Evolutionary conservation across 2,329 filamentous ascomycete species (phyloP).

Genomic region (Cordyceps tenuipes): DNA sequence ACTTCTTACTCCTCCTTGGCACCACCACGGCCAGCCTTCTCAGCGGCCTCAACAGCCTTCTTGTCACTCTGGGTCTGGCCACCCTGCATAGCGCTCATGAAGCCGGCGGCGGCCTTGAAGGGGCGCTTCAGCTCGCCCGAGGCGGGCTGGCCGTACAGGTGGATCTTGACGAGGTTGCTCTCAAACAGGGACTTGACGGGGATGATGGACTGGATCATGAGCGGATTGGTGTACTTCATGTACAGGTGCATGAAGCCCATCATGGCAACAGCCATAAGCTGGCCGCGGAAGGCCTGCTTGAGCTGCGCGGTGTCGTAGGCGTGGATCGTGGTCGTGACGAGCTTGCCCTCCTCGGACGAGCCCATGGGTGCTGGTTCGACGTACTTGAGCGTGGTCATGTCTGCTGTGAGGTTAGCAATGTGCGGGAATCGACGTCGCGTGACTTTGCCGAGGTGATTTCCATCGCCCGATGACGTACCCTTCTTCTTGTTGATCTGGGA

Average conservation of each 20-base stretch:
- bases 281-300: constrained; percentile 74
- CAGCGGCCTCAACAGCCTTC: constrained; percentile 72
- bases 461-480: constrained; percentile 46
- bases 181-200: constrained; percentile 94
- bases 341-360: constrained; percentile 87
- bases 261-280: constrained; percentile 95
- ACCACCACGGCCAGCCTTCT: constrained; percentile 65
- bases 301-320: constrained; percentile 89
- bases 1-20: constrained; percentile 59
- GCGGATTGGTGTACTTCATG: constrained; percentile 99
- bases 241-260: constrained; percentile 98
- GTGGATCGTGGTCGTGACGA: constrained; percentile 91
- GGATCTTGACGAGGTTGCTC: constrained; percentile 92
- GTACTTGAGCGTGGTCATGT: constrained; percentile 96
- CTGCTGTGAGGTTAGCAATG: constrained; percentile 36
- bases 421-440: neutral
- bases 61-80: constrained; percentile 81
- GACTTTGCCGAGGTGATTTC: neutral
- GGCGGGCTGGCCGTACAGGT: constrained; percentile 80
- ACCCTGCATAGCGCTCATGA: constrained; percentile 72
- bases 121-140: constrained; percentile 87
- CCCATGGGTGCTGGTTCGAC: constrained; percentile 93
- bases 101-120: constrained; percentile 78
- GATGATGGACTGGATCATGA: constrained; percentile 97
- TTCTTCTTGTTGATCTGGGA: constrained; percentile 90